A percentile compares a stretch with the other conserved stretches of the same genome.
Evolutionary conservation across 2,329 filamentous ascomycete species (phyloP).

Genomic region (Claviceps sp.): DNA sequence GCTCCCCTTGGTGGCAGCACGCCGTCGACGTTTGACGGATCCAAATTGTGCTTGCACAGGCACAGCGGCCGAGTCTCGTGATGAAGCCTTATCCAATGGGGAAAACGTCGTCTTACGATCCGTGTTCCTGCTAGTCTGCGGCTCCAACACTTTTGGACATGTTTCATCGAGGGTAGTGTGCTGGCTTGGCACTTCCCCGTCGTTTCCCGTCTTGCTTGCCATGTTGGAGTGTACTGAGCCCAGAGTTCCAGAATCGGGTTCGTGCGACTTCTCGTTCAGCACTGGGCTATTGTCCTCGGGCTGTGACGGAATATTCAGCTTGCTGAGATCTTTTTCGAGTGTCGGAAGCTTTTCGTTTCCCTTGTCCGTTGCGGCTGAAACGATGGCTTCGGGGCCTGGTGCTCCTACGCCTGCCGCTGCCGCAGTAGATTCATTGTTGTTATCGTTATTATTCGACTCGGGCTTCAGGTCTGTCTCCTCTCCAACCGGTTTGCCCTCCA

Average conservation of each 20-base stretch:
- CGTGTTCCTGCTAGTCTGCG: slow-evolving; percentile 24
- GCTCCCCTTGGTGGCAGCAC: slow-evolving; percentile 57
- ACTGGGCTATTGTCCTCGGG: slow-evolving; percentile 16
- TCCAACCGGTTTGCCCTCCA: slow-evolving; percentile 38
- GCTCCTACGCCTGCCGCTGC: slow-evolving; percentile 28
- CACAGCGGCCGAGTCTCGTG: slow-evolving; percentile 18
- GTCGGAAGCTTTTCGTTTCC: slow-evolving; percentile 14
- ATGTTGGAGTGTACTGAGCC: slow-evolving; percentile 27
- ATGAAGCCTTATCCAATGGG: slow-evolving; percentile 33
- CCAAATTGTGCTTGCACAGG: slow-evolving; percentile 23
- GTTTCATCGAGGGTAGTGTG: slow-evolving; percentile 30
- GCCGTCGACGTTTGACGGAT: slow-evolving; percentile 47
- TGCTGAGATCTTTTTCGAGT: slow-evolving; percentile 13
- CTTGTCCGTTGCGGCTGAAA: slow-evolving; percentile 21
- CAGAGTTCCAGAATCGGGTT: slow-evolving; percentile 4
- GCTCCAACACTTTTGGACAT: slow-evolving; percentile 19
- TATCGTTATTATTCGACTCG: slow-evolving; percentile 12
- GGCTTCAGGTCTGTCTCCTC: slow-evolving; percentile 36
- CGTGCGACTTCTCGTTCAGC: slow-evolving; percentile 21
- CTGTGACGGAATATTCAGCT: slow-evolving; percentile 17
- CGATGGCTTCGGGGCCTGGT: slow-evolving; percentile 26
- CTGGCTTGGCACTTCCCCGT: slow-evolving; percentile 23
- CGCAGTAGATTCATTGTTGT: slow-evolving; percentile 17
- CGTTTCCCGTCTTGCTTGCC: slow-evolving; percentile 5
- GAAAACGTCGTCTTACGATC: slow-evolving; percentile 45